A percentile compares a stretch with the other conserved stretches of the same genome.
Conservation (phyloP, 495 filamentous ascomycete species). For the Xylaria longipes region DNA sequence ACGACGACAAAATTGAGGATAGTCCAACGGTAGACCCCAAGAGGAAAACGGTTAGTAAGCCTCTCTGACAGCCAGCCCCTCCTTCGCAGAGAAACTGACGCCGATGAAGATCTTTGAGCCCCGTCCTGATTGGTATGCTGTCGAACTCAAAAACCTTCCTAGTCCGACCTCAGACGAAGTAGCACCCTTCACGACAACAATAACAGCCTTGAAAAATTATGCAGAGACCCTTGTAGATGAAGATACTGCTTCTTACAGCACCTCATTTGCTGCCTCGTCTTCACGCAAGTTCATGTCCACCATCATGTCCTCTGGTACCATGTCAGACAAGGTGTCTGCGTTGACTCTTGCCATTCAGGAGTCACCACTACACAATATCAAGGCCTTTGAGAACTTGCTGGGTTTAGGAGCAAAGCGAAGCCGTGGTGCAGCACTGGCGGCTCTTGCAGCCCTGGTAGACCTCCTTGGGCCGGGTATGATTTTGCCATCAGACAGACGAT, state of each 20-base stretch:
- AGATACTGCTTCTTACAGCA: conserved; percentile 70
- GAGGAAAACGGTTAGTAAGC: conserved; percentile 53
- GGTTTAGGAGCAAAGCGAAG: conserved; percentile 84
- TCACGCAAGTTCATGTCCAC: conserved; percentile 93
- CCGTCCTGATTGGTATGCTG: conserved; percentile 84
- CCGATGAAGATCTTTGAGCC: conserved; percentile 69
- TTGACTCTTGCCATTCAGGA: conserved; percentile 93
- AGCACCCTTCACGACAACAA: conserved; percentile 59
- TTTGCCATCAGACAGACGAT: conserved; percentile 79
- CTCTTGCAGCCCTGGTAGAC: conserved; percentile 90
- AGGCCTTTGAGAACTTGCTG: conserved; percentile 83
- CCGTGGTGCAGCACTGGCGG: conserved; percentile 90
- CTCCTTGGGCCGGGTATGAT: conserved; percentile 86
- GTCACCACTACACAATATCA: conserved; percentile 89
- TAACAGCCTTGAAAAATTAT: conserved; percentile 76
- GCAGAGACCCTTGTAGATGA: conserved; percentile 75
- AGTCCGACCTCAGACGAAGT: conserved; percentile 52
- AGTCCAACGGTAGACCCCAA: conserved; percentile 30
- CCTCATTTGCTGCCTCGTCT: conserved; percentile 65
- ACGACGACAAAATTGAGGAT: conserved; percentile 35
- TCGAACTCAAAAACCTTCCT: conserved; percentile 64
- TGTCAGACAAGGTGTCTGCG: conserved; percentile 95
- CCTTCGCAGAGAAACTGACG: conserved; percentile 3
- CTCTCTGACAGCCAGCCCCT: conserved; percentile 30
- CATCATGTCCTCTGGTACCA: conserved; percentile 94